Evolutionary conservation across 768 basidiomycete species (phyloP).

Genomic region (Tulasnella sp.): DNA sequence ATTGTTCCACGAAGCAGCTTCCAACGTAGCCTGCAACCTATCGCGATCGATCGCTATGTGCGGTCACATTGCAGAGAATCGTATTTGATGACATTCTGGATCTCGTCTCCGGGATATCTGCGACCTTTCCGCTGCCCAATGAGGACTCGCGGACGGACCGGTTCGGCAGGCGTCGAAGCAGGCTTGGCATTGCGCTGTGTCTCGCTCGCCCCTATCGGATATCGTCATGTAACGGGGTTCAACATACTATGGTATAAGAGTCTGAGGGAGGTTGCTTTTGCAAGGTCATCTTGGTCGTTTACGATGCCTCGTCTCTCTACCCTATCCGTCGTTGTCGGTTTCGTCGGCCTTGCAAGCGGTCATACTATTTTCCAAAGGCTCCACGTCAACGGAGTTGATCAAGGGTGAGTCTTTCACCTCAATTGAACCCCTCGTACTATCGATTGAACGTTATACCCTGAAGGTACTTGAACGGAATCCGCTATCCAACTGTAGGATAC

Average conservation of each 20-base stretch:
- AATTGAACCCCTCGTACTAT: neutral
- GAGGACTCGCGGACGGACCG: neutral
- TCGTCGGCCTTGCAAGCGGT: conserved; percentile 19
- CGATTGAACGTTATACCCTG: neutral
- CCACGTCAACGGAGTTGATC: conserved; percentile 7
- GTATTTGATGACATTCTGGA: neutral
- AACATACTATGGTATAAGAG: neutral
- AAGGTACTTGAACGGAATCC: neutral
- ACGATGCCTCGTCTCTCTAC: neutral
- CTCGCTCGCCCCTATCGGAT: neutral
- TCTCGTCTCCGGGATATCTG: neutral
- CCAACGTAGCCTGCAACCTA: no score
- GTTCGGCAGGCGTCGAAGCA: neutral
- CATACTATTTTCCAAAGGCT: conserved; percentile 38
- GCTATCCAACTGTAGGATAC: conserved; percentile 7
- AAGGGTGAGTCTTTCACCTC: neutral
- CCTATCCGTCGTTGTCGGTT: neutral
- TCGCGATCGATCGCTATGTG: neutral
- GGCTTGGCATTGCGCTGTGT: neutral
- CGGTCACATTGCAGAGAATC: neutral
- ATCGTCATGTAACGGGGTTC: no score
- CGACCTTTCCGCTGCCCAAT: neutral
- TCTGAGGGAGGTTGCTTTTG: neutral
- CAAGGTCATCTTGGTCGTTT: neutral
- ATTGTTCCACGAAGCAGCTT: no score